A percentile compares a stretch with the other conserved stretches of the same genome.
phyloP scores from a whole-genome alignment of 2,329 filamentous ascomycete genomes.

The Fusarium nematophilum region DNA sequence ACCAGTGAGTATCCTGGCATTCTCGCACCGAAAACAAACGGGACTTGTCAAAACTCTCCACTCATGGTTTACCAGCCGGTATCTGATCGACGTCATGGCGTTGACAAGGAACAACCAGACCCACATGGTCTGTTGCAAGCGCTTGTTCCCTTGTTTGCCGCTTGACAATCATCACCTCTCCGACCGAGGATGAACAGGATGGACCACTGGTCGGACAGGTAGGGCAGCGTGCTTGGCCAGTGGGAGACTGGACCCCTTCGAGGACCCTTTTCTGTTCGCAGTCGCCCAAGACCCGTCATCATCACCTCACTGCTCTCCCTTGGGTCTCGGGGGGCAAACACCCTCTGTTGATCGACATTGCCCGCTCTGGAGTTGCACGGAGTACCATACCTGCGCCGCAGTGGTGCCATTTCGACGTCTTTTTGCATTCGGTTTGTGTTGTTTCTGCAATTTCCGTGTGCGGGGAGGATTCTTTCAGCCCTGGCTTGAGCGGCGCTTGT shows the following conservation, averaged over 20 bases:
- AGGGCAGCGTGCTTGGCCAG: constrained; percentile 10
- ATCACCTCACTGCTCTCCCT: constrained; percentile 10
- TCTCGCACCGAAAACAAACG: constrained; percentile 23
- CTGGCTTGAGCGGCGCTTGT: constrained; percentile 17
- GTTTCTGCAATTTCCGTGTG: constrained; percentile 2
- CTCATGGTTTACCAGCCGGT: constrained; percentile 23
- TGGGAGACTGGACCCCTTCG: constrained; percentile 29
- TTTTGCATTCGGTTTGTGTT: constrained; percentile 2
- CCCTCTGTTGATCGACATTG: constrained; percentile 24
- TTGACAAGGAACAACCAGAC: constrained; percentile 15
- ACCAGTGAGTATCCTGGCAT: not conserved
- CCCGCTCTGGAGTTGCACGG: constrained; percentile 23
- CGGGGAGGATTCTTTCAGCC: constrained; percentile 11
- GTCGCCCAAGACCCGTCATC: constrained; percentile 14
- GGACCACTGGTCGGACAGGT: constrained; percentile 15
- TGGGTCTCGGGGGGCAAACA: constrained; percentile 10
- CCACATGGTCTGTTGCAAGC: constrained; percentile 24
- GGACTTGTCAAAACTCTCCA: constrained; percentile 24
- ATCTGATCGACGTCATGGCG: constrained; percentile 42
- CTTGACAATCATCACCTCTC: constrained; percentile 19
- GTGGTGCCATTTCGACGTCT: constrained; percentile 32
- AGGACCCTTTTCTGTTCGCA: constrained; percentile 10
- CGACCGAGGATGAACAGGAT: constrained; percentile 16
- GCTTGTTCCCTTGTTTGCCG: constrained; percentile 6
- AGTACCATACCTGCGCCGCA: constrained; percentile 18